Evolutionary conservation across 768 basidiomycete species (phyloP), one percentile per base, ranked within the genome.

Genomic region (Solioccasus polychromus): DNA sequence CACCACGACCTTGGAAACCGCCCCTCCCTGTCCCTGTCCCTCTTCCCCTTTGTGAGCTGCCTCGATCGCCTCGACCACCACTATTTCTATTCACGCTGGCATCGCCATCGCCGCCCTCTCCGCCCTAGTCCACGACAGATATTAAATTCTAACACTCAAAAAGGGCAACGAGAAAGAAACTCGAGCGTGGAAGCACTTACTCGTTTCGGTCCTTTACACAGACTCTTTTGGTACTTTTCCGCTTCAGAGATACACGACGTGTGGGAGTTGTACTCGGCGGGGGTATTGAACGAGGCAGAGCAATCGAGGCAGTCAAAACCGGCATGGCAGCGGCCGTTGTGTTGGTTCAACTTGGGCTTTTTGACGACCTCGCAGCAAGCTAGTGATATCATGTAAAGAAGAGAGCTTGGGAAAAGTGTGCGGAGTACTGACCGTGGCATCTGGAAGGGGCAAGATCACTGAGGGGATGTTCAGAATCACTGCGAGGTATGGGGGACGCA

Each of bases 331-430:
- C 75, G 70, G 23, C 58, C 62, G 37, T 62, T 53, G 58, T 95
- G 92, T 60, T 84, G 79, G 65, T 95, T 91, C 1, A 96, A 77
- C 64, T 93, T 92, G 11, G 93, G 93, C 59, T 96, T 96, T 67
- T 92, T 96, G 23, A 95, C 83, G 9, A 91, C 84, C 54, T 96
- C 93, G 41, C 76, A 71, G 64, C 93, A 96, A 28, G 64, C 90
- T 89, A 48, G 11, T 18, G 14, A 5, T 1, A 28, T 15, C 30
- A 43, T 36, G 43, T 41, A 35, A 37, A 35, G 28, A 15, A 39
- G 14, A 42, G 4, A 37, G 23, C 37, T 19, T 29, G 35, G 12
- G 31, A 6, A 8, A 38, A 26, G 4, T 12, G 3, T n/a, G 11
- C 8, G 15, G 0, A 45, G 3, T 1, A 50, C 78, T 68, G 40